A percentile compares a stretch with the other conserved stretches of the same genome.
Evolutionary conservation across 805 yeast species (phyloP).

Genomic region (Myxozyma melibiosi): DNA sequence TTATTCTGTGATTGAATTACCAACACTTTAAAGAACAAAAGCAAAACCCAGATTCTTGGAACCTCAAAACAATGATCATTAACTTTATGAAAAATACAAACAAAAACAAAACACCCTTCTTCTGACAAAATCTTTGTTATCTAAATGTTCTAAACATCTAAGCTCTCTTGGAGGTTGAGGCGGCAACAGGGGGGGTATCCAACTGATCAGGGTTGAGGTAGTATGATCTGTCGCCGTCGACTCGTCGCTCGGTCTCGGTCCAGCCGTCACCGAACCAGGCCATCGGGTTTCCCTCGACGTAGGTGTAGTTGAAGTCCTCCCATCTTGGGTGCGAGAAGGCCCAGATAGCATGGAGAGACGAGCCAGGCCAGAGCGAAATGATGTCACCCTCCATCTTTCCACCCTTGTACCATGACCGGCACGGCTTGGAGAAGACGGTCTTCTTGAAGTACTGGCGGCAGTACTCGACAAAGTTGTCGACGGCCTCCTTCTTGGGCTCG

Average conservation of each 20-base stretch:
- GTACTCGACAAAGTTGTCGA: conserved; percentile 13
- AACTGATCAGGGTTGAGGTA: conserved; percentile 12
- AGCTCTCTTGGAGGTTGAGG: not conserved
- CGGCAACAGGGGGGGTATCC: not conserved
- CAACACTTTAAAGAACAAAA: too few relatives aligned
- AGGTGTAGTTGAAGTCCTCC: conserved; percentile 28
- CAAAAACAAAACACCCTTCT: not conserved
- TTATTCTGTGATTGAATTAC: too few relatives aligned
- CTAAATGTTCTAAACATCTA: conserved; percentile 5
- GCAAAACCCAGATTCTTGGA: conserved; percentile 6
- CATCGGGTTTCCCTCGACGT: conserved; percentile 14
- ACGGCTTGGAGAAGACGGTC: conserved; percentile 15
- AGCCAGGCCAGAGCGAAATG: conserved; percentile 31
- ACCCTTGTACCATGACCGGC: conserved; percentile 25
- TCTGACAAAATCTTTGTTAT: conserved; percentile 4
- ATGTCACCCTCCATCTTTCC: conserved; percentile 17
- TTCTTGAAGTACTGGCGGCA: conserved; percentile 11
- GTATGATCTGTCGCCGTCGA: conserved; percentile 12
- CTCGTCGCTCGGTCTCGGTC: conserved; percentile 3
- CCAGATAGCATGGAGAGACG: conserved; percentile 16
- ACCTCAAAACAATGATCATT: too few relatives aligned
- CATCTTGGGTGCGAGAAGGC: conserved; percentile 24
- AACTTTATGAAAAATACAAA: not conserved
- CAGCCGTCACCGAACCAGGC: conserved; percentile 23
- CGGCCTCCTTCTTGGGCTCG: conserved; percentile 16